Evolutionary conservation across 2,329 filamentous ascomycete species (phyloP), one percentile per base, ranked within the genome.

Genomic region (Colletotrichum incanum): DNA sequence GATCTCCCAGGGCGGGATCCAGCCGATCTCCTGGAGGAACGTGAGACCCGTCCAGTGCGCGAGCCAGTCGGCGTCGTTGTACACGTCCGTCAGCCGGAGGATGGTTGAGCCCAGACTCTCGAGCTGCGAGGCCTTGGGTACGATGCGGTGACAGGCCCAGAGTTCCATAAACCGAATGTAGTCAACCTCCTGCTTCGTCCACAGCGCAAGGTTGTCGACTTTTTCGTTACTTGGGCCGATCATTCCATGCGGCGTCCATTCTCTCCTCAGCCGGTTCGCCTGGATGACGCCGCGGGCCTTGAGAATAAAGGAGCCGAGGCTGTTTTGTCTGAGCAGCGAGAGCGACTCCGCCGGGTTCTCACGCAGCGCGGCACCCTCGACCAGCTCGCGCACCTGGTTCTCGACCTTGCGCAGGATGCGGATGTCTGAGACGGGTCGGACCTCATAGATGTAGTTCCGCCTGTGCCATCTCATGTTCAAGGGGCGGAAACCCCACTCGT

Each of bases 21-120:
- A 89, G 14, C 93, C 93, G 50, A 95, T 85, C 79, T 96, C 94
- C 77, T 95, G 93, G 39, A 96, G 81, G 74, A 95, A 94, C 1
- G 89, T 86, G 86, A 89, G 91, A 45, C 87, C 88, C 5, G 85
- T 84, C 50, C 79, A 78, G 18, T 82, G 79, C 31, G 85, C 84
- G 47, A 90, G 82, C 61, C 80, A 79, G 59, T 86, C 80, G 6
- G 80, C 82, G 8, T 88, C 83, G 7, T 80, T 76, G 77, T 96
- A 96, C 65, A 91, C 84, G 1, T 85, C 86, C 0, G 90, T 82
- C 11, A 89, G 86, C 26, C 90, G 88, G 47, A 96, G 79, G 45
- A 96, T 86, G 16, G 89, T 80, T 5, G 93, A 88, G 1, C 92
- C 73, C 5, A 74, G 39, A 2, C 67, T 74, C 41, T 74, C 73